Evolutionary conservation across 768 basidiomycete species (phyloP), one percentile per base, ranked within the genome.

Genomic region (Amanita molliuscula): DNA sequence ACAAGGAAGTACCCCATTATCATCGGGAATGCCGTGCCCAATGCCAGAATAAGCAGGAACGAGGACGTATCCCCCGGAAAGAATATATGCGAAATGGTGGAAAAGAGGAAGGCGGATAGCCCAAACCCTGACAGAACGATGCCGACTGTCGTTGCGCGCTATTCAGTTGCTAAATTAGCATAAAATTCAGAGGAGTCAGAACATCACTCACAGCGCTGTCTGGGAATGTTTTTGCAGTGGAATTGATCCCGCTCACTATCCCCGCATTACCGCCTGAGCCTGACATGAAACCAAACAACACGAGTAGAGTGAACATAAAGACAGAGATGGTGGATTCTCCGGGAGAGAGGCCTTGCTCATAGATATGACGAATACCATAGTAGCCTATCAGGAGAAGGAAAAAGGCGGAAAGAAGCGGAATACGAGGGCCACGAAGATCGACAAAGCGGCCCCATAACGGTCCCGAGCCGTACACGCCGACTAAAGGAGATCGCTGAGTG

Each of bases 61-160:
- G 80, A 75, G 0, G 83, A 84, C 0, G 86, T 88, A 57, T 92
- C 74, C 0, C 88, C 90, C 0, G 86, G 81, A 58, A 81, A 94
- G 37, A 82, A 62, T 0, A 76, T 58, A 50, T 84, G 82, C 0
- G 89, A 81, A 33, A 94, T 66, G 1, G 81, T 75, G 10, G 88
- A 87, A 66, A 94, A 96, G 54, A 88, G 71, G 70, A 95, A 95
- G 0, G 93, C 93, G 0, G 89, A 92, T 13, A 97, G 77, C 0
- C 93, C 92, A 54, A 89, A 92, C 28, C 89, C 92, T 0, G 89
- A 88, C 16, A 92, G 65, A 29, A 93, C 90, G 7, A 90, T 61
- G 1, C 84, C 84, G 0, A 85, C 88, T 7, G 81, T 77, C 0
- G 81, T 81, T 9, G 83, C 90, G 16, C 90, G 75, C 84, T 89